Base-by-base conservation (phyloP, 768 basidiomycete genomes). In the Leccinum boreale region DNA sequence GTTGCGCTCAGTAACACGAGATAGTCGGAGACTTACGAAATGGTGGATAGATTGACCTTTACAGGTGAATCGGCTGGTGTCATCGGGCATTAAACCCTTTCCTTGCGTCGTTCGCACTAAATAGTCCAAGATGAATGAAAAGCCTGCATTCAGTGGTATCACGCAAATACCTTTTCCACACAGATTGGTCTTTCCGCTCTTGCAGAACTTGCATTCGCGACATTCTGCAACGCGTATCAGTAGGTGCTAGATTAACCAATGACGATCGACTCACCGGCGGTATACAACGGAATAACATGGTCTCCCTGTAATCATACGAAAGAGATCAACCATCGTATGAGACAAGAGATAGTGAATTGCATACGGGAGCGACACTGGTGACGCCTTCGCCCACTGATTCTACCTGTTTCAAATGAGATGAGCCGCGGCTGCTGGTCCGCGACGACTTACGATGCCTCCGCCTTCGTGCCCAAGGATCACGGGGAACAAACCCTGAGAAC, bases 381-480 rank as follows among this genome's bases (percentile, higher is more conserved):
- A 99, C 97, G 35, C 92, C 94, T 72, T 94, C 92, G 44, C 97
- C 97, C 28, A 99, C 81, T n/a, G 91, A 94, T 78, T 99, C 97
- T 60, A 98, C 94, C 92, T 94, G 63, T 44, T 48, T 59, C 36
- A 9, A 33, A n/a, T 66, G 10, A 62, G 52, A 47, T 26, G 15
- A 44, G 14, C 6, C 36, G 15, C 15, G 28, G n/a, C 4, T 23
- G 48, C 53, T 4, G 24, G n/a, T 21, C n/a, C 19, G 39, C 14
- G 6, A 52, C 21, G 5, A 75, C 89, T 71, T 66, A 90, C 93
- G 52, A 94, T 79, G 49, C 92, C 93, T 60, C 92, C 94, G 56
- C 95, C 94, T 77, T 97, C 95, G 70, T 97, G 94, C 29, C 94
- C 94, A 58, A 98, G 85, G 68, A 98, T 94, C 62, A 90, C 87